These are phyloP conservation scores for Xylaria cubensis DNA, from an alignment of 495 filamentous ascomycete genomes.

Conservation along the genomic window DNA sequence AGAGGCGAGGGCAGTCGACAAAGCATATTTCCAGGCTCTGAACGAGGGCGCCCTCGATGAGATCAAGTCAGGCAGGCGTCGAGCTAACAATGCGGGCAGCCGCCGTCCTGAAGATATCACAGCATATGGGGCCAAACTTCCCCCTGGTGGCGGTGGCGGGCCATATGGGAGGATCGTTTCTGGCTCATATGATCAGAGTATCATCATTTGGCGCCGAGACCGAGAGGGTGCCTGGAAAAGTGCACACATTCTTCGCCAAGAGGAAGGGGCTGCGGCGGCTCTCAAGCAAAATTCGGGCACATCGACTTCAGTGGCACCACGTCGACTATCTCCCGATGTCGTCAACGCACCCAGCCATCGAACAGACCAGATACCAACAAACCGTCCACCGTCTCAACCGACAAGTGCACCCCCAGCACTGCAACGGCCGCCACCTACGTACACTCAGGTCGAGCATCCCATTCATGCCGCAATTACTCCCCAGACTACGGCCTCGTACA, in stretches of 20 bases:
- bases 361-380: conserved; percentile 17
- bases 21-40: conserved; percentile 72
- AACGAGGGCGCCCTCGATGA: conserved; percentile 62
- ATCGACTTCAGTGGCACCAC: conserved; percentile 26
- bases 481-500: conserved; percentile 41
- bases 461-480: conserved; percentile 43
- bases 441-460: conserved; percentile 42
- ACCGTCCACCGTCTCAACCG: conserved; percentile 21
- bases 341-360: background rate
- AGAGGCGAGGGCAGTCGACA: conserved; percentile 75
- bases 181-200: conserved; percentile 92
- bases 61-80: conserved; percentile 49
- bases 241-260: conserved; percentile 74
- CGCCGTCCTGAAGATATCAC: conserved; percentile 75
- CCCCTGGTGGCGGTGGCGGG: conserved; percentile 87
- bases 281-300: conserved; percentile 29
- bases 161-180: conserved; percentile 88
- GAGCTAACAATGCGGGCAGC: conserved; percentile 75
- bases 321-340: conserved; percentile 24
- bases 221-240: conserved; percentile 80
- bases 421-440: conserved; percentile 30
- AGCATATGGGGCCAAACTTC: conserved; percentile 80
- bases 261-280: conserved; percentile 57
- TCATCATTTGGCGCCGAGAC: conserved; percentile 92
- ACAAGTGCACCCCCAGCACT: conserved; percentile 30